phyloP scores from a whole-genome alignment of 495 filamentous ascomycete species.

The Aspergillus sparsus region DNA sequence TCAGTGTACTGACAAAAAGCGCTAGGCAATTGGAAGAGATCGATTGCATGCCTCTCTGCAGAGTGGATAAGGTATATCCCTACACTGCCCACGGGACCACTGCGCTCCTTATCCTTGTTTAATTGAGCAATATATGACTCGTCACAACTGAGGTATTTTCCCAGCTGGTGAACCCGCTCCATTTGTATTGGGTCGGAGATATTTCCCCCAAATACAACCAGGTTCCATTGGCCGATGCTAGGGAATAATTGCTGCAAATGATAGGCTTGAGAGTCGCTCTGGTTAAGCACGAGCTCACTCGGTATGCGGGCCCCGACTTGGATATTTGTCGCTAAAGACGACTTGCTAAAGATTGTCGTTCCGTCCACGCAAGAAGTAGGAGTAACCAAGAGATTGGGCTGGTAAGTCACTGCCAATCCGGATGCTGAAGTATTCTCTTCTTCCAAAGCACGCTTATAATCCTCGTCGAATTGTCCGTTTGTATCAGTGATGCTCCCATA shows the following conservation, averaged over 20 bases:
- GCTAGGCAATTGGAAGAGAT: slow-evolving; percentile 55
- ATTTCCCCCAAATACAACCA: slow-evolving; percentile 53
- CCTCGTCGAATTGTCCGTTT: slow-evolving; percentile 17
- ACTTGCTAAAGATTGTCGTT: slow-evolving; percentile 25
- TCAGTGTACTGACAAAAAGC: slow-evolving; percentile 53
- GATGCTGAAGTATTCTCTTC: slow-evolving; percentile 20
- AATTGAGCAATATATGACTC: background rate
- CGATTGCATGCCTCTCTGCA: slow-evolving; percentile 36
- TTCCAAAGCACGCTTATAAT: background rate
- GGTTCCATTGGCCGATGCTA: slow-evolving; percentile 57
- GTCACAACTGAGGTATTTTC: background rate
- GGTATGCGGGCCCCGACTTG: slow-evolving; percentile 54
- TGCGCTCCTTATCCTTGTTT: background rate
- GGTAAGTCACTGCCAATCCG: slow-evolving; percentile 27
- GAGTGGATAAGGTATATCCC: slow-evolving; percentile 58
- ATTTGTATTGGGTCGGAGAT: background rate
- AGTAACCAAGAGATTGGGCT: slow-evolving; percentile 19
- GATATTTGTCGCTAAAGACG: slow-evolving; percentile 41
- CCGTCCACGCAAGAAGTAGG: background rate
- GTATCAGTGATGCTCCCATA: background rate
- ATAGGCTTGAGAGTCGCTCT: slow-evolving; percentile 57
- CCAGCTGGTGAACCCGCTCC: slow-evolving; percentile 4
- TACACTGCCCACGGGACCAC: slow-evolving; percentile 41
- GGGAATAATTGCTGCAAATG: slow-evolving; percentile 50
- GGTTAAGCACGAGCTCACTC: slow-evolving; percentile 56